Evolutionary conservation across 768 basidiomycete species (phyloP), one percentile per base, ranked within the genome.

Genomic region (Russula vinacea): DNA sequence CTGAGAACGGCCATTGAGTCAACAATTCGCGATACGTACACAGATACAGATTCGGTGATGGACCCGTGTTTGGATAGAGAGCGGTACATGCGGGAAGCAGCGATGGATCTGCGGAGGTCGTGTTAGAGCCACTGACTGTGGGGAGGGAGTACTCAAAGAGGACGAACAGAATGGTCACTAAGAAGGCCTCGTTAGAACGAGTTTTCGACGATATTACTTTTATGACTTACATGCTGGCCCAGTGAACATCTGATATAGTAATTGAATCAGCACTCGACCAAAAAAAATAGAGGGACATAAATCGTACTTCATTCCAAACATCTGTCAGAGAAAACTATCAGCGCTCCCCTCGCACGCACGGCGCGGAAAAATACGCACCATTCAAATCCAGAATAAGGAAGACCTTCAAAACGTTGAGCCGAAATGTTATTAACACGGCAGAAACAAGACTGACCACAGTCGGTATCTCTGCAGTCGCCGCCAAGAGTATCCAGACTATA

Each of bases 81-180:
- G 17, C 63, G 63, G 39, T 64, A 64, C 58, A 64, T 39, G 37
- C 63, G 63, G 49, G 63, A 26, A 24, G 63, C 53, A 24, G 53
- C 53, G 32, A 64, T 64, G 22, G 53, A 24, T 47, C 63, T 64
- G 35, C 29, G 3, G 32, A 11, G 8, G 9, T 5, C 19, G 16
- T 10, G 58, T 59, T 39, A 55, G 60, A 37, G 55, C 9, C 29
- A 49, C 3, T 9, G 9, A n/a, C 19, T 17, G 29, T 6, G 26
- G 16, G 22, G 22, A 51, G 9, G 49, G 24, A 14, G 37, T 17
- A n/a, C 5, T 0, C 9, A 26, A 14, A 19, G 17, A 35, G 45
- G 3, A 55, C 58, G 44, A 40, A 59, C 63, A 64, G 26, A n/a
- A 42, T 56, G 5, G 55, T 29, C 8, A 42, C 55, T 56, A 33